Evolutionary conservation across 192 early-diverging fungal species (phyloP).

Genomic region (Backusella parvicylindrica): DNA sequence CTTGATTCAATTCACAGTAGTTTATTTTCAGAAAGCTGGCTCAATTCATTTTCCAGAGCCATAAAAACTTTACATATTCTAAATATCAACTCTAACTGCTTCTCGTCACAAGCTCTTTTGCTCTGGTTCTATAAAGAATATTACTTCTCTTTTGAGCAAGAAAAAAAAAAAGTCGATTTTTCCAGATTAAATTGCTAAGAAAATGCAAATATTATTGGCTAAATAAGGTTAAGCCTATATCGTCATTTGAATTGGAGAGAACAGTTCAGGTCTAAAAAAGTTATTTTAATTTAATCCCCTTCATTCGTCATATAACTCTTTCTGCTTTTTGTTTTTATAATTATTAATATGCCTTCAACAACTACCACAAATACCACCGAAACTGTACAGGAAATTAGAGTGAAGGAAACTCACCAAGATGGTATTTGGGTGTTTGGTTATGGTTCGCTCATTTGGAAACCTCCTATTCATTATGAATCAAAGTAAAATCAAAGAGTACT

Average conservation of each 20-base stretch:
- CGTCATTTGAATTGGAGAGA: background rate
- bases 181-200: background rate
- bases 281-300: background rate
- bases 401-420: background rate
- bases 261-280: background rate
- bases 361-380: background rate
- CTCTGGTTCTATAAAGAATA: too few relatives aligned
- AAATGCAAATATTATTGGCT: background rate
- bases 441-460: conserved; percentile 55
- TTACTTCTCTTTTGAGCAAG: too few relatives aligned
- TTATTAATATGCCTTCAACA: background rate
- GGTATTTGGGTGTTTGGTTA: conserved; percentile 60
- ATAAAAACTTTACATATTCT: too few relatives aligned
- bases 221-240: background rate
- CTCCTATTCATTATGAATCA: conserved; percentile 48
- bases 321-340: background rate
- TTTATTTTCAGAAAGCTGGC: too few relatives aligned
- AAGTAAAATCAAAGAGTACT: conserved; percentile 29
- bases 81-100: too few relatives aligned
- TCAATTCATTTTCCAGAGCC: too few relatives aligned
- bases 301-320: background rate
- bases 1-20: too few relatives aligned
- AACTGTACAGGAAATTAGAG: background rate
- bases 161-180: background rate
- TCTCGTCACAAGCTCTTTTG: too few relatives aligned